Base-by-base conservation (phyloP, 192 early-diverging fungal species). In the Coemansia sp. region DNA sequence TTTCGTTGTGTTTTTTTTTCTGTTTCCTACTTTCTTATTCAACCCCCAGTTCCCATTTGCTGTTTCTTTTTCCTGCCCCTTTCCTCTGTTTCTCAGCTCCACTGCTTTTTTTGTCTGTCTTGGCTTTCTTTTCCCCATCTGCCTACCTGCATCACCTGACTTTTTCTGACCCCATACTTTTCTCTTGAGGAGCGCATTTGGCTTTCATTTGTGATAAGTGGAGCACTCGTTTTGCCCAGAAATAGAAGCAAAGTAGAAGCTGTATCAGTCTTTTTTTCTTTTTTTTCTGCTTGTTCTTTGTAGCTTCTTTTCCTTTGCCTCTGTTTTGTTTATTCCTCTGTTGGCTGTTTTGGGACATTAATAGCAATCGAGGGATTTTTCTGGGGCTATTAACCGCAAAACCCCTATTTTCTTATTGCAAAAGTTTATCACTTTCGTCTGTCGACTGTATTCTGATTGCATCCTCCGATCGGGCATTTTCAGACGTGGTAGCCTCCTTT, bases 91-190 rank as follows among this genome's bases (percentile, higher is more conserved):
- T 47, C 46, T 15, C 12, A 47, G 26, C 26, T 26, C 26, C 26
- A 26, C 26, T 26, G 26, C 26, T 26, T 26, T 26, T 26, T n/a
- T n/a, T 47, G 46, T 1, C 16, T n/a, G 16, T 47, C 46, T 47
- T 11, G 16, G 46, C 46, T 47, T 11, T 47, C 16, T 15, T 47
- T 47, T 47, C 16, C 12, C 46, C 16, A 15, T 47, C 46, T 47
- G 46, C 26, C 26, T 3, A 3, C 16, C 16, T 47, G 16, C 16
- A 15, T 59, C 57, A 59, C 39, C 57, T 59, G 57, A 59, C 39
- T 59, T 59, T 59, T 56, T 59, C 13, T 21, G 51, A 26, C 21
- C 51, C 51, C 51, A 54, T 54, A 54, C 19, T 26, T 54, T 21
- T 26, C 26, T 26, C 9, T 8, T 26, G 51, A 11, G 51, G 21